phyloP scores from a whole-genome alignment of 305 asterid genomes.

The Fraxinus velutina region DNA sequence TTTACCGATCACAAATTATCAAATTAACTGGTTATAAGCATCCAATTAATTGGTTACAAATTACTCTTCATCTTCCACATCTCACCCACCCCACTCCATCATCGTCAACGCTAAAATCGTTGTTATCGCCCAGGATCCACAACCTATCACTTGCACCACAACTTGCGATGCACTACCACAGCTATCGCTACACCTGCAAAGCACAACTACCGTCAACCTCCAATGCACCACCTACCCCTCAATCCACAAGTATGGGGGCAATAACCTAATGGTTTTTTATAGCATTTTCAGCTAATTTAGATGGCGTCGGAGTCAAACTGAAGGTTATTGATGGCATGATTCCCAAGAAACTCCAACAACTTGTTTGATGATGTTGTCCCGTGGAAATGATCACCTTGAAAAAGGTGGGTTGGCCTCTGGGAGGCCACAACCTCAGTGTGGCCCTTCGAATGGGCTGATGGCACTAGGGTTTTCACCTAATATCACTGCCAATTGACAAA shows the following conservation, averaged over 20 bases:
- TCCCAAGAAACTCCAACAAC: not conserved
- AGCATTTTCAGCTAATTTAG: not conserved
- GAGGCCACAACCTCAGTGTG: not conserved
- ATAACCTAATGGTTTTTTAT: not conserved
- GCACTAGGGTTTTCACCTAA: not conserved
- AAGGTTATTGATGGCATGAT: not conserved
- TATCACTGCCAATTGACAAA: not conserved
- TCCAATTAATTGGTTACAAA: not conserved
- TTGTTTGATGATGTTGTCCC: not conserved
- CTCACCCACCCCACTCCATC: not conserved
- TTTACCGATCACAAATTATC: not conserved
- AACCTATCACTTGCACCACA: not conserved
- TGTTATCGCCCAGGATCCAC: not conserved
- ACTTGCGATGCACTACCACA: too few species aligned
- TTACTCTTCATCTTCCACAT: not conserved
- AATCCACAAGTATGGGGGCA: not conserved
- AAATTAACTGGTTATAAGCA: too few species aligned
- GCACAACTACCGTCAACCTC: not conserved
- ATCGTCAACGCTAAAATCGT: too few species aligned
- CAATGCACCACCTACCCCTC: not conserved
- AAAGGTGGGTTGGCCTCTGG: not conserved
- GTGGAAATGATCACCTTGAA: not conserved
- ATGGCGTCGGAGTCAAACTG: not conserved
- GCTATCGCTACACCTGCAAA: too few species aligned
- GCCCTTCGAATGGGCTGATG: not conserved